Percentiles rank a stretch among this genome's conserved stretches.
Evolutionary conservation across 1,139 yeast species (phyloP).

Genomic region (Scheffersomyces titani): DNA sequence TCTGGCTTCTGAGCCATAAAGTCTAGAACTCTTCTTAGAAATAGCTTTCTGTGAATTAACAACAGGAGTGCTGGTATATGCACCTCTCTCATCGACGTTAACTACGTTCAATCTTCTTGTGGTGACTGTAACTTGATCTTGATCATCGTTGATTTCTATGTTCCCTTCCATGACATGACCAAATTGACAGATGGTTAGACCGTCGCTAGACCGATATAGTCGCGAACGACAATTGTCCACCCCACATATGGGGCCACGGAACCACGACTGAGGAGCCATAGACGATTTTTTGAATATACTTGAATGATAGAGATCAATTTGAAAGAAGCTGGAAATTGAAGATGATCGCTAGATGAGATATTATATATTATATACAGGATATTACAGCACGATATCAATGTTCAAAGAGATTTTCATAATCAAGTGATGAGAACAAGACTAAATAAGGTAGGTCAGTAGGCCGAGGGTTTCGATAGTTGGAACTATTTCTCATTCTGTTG

Average conservation of each 20-base stretch:
- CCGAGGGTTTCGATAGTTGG: too few relatives aligned
- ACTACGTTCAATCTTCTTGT: slow-evolving; percentile 58
- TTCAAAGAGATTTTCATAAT: too few relatives aligned
- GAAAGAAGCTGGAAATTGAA: not conserved
- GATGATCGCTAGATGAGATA: not conserved
- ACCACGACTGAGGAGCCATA: slow-evolving; percentile 40
- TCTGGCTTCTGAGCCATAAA: slow-evolving; percentile 58
- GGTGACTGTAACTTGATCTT: slow-evolving; percentile 48
- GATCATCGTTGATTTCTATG: slow-evolving; percentile 76
- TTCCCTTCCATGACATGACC: slow-evolving; percentile 90
- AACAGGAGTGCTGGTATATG: slow-evolving; percentile 7
- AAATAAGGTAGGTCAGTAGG: too few relatives aligned
- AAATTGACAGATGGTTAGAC: slow-evolving; percentile 78
- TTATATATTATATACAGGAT: not conserved
- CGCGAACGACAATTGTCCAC: slow-evolving; percentile 84
- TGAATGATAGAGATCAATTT: not conserved
- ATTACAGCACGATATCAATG: not conserved
- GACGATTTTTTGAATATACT: not conserved
- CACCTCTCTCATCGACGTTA: slow-evolving; percentile 13
- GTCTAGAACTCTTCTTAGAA: slow-evolving; percentile 5
- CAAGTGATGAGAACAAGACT: too few relatives aligned
- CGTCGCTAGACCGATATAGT: slow-evolving; percentile 71
- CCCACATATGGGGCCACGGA: slow-evolving; percentile 83
- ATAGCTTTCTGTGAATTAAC: slow-evolving; percentile 4
- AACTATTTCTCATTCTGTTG: too few relatives aligned